phyloP scores from a whole-genome alignment of 2,329 filamentous ascomycete species.

The Colletotrichum tofieldiae region DNA sequence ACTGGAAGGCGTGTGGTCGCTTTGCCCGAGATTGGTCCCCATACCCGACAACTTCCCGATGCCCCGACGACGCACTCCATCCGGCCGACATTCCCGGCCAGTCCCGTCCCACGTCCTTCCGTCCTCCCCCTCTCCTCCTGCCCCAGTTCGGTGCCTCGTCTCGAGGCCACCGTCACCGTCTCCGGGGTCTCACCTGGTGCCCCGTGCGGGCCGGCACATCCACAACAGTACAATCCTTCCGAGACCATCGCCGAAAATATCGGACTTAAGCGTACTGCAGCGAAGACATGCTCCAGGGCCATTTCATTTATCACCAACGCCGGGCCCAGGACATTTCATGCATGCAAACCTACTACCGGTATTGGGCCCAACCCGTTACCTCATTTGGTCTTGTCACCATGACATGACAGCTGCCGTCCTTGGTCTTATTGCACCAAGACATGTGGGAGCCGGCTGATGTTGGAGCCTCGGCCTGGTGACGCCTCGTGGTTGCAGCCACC shows the following conservation, averaged over 20 bases:
- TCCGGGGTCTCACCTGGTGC: conserved; percentile 16
- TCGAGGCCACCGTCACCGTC: conserved; percentile 16
- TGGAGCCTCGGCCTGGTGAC: conserved; percentile 17
- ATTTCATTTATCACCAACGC: neutral
- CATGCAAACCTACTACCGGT: neutral
- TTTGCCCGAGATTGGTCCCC: conserved; percentile 13
- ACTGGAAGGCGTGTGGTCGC: conserved; percentile 5
- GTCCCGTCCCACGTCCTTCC: neutral
- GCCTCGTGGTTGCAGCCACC: conserved; percentile 9
- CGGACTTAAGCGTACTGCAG: conserved; percentile 8
- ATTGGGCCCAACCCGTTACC: neutral
- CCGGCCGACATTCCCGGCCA: conserved; percentile 23
- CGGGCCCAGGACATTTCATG: neutral
- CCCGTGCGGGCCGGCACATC: conserved; percentile 22
- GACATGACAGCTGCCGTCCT: neutral
- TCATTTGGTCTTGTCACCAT: neutral
- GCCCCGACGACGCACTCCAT: conserved; percentile 24
- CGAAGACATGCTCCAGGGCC: neutral
- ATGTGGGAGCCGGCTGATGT: conserved; percentile 24
- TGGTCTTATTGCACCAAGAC: neutral
- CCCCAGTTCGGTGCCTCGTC: conserved; percentile 32
- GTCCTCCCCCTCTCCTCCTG: conserved; percentile 12
- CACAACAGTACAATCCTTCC: conserved; percentile 16
- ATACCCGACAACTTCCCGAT: conserved; percentile 34
- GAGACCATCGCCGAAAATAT: conserved; percentile 17